Evolutionary conservation across 345 rosid genomes (phyloP), one percentile per base, ranked within the genome.

Genomic region (Sapria himalayana): DNA sequence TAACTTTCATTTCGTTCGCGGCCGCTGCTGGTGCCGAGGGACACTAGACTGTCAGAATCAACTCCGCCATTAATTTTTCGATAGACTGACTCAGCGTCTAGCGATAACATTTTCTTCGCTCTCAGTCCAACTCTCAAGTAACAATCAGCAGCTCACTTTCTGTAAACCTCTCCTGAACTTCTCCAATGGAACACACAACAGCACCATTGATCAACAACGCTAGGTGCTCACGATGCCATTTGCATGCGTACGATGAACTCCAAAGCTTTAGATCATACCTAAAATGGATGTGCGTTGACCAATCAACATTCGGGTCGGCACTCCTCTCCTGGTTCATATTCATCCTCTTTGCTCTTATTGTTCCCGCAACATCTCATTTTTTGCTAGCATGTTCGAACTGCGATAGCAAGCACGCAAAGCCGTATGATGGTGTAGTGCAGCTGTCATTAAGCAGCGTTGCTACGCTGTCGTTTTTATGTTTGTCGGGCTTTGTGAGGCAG

Each of bases 211-310:
- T 29, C 41, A 32, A 45, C 11, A 50, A 56, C 4, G 44, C 4
- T 45, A 76, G 45, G 49, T 69, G 66, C 29, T 38, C 38, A 12
- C 71, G 97, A 4, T 49, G 64, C 49, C 51, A 39, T 1, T 81
- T 92, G 0, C 59, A 81, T 43, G 73, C 81, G 0, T 67, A 67
- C 22, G 97, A 86, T 64, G 94, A 86, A 65, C 62, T 86, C 3
- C 63, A 57, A 0, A 72, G 82, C 56, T 86, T 81, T 49, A 60
- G 94, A 29, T 70, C 73, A 13, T 81, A 74, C 22, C 76, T 86
- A 0, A 54, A 66, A 55, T 81, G 86, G 93, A 73, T 85, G 84
- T 78, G 84, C 51, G 84, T 85, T 1, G 96, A 82, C 45, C 98
- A 89, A 63, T 74, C 98, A 4, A 65, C 25, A 43, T 21, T 43